phyloP scores from a whole-genome alignment of 352 stramenopile species.

The Globisporangium uncinulatum region DNA sequence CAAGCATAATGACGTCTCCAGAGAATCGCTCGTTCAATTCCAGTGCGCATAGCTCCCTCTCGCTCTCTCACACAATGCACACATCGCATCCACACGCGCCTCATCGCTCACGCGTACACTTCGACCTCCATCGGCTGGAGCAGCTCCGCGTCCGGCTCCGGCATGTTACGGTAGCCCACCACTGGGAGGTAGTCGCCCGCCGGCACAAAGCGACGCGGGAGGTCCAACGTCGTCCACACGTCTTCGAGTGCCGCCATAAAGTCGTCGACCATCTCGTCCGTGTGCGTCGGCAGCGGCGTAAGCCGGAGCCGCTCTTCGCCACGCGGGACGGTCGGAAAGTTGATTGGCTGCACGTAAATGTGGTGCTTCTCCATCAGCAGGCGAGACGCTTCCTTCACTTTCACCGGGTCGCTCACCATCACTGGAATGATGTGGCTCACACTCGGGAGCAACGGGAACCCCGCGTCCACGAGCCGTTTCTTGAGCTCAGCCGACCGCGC shows the following conservation, averaged over 20 bases:
- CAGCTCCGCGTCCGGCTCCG: slow-evolving; percentile 37
- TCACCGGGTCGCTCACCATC: slow-evolving; percentile 84
- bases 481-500: slow-evolving; percentile 80
- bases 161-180: slow-evolving; percentile 73
- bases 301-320: slow-evolving; percentile 88
- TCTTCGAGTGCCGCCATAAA: slow-evolving; percentile 77
- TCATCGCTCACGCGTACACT: slow-evolving; percentile 27
- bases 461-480: slow-evolving; percentile 70
- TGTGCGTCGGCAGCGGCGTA: slow-evolving; percentile 84
- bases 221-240: slow-evolving; percentile 82
- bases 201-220: slow-evolving; percentile 58
- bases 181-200: slow-evolving; percentile 71
- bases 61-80: no score
- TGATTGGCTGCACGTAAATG: slow-evolving; percentile 92
- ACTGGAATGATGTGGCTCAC: slow-evolving; percentile 89
- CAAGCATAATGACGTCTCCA: no score
- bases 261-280: slow-evolving; percentile 84
- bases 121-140: slow-evolving; percentile 28
- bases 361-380: slow-evolving; percentile 89
- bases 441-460: slow-evolving; percentile 82
- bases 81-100: neutral
- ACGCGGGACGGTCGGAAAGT: slow-evolving; percentile 87
- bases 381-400: slow-evolving; percentile 85
- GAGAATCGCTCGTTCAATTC: neutral
- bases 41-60: no score